Conservation (phyloP, 495 filamentous ascomycete genomes). For the Emericellopsis terricola region DNA sequence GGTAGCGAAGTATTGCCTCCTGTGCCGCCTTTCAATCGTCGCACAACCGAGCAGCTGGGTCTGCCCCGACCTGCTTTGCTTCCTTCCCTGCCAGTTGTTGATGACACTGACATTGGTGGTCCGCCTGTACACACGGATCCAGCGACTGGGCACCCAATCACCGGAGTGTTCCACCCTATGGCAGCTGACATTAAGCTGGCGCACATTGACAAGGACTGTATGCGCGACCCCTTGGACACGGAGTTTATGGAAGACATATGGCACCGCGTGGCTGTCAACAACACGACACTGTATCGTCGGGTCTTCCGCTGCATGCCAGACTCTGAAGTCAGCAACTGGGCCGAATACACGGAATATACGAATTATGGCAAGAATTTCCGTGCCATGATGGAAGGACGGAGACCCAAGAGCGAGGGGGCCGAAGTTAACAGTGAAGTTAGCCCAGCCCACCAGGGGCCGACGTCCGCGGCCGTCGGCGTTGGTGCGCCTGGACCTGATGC, state of each 20-base stretch:
- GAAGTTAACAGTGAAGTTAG: constrained; percentile 9
- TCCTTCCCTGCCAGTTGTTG: constrained; percentile 42
- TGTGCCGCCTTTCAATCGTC: constrained; percentile 24
- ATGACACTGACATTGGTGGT: constrained; percentile 69
- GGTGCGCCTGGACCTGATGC: constrained; percentile 11
- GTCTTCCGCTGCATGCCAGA: constrained; percentile 97
- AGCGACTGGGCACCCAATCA: constrained; percentile 12
- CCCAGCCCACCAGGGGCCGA: constrained; percentile 4
- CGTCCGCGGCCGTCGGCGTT: constrained; percentile 11
- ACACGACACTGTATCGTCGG: constrained; percentile 77
- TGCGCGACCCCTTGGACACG: constrained; percentile 65
- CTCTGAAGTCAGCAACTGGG: constrained; percentile 83
- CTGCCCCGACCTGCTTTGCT: constrained; percentile 44
- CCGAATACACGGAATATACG: constrained; percentile 77
- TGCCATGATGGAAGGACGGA: constrained; percentile 33
- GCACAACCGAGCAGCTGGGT: constrained; percentile 35
- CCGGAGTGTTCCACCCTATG: constrained; percentile 31
- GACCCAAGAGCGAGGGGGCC: constrained; percentile 16
- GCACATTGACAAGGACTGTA: constrained; percentile 34
- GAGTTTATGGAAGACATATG: constrained; percentile 76
- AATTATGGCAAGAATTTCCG: constrained; percentile 66
- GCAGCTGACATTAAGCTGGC: constrained; percentile 47
- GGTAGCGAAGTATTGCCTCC: constrained; percentile 26
- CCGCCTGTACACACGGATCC: constrained; percentile 31
- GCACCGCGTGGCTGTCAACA: constrained; percentile 79